Percentiles rank a stretch among this genome's conserved stretches.
Conservation (phyloP, 495 filamentous ascomycete species). For the Venustampulla echinocandica region DNA sequence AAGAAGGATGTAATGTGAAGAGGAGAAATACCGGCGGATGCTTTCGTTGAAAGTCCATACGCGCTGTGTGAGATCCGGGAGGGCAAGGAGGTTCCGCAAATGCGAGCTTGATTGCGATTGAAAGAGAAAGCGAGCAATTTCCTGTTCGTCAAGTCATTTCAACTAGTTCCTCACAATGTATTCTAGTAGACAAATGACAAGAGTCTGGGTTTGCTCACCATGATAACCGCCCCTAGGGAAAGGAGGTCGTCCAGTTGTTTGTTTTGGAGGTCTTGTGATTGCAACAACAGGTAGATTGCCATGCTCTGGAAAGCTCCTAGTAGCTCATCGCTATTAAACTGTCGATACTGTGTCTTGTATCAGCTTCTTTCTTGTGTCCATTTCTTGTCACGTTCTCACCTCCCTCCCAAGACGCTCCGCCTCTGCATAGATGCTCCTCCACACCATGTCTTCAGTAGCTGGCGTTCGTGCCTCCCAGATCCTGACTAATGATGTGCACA, state of each 20-base stretch:
- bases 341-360: slow-evolving; percentile 2
- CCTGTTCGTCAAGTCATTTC: background rate
- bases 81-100: background rate
- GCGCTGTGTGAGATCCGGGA: slow-evolving; percentile 1
- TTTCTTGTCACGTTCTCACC: slow-evolving; percentile 4
- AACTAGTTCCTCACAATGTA: background rate
- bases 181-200: background rate
- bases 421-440: slow-evolving; percentile 2
- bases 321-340: background rate
- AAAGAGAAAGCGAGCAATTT: slow-evolving; percentile 1
- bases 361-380: background rate
- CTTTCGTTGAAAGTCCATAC: slow-evolving; percentile 4
- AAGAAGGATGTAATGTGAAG: background rate
- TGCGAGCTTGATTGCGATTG: background rate
- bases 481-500: slow-evolving; percentile 1
- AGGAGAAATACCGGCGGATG: slow-evolving; percentile 1
- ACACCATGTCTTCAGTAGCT: background rate
- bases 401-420: background rate
- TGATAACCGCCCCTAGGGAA: background rate
- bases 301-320: slow-evolving; percentile 3
- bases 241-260: background rate
- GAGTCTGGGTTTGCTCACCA: slow-evolving; percentile 2
- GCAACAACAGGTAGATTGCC: slow-evolving; percentile 5
- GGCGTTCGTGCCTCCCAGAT: background rate
- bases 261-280: slow-evolving; percentile 1